phyloP scores from a whole-genome alignment of 176 grass and related monocot genomes.

The Thinopyrum elongatum region DNA sequence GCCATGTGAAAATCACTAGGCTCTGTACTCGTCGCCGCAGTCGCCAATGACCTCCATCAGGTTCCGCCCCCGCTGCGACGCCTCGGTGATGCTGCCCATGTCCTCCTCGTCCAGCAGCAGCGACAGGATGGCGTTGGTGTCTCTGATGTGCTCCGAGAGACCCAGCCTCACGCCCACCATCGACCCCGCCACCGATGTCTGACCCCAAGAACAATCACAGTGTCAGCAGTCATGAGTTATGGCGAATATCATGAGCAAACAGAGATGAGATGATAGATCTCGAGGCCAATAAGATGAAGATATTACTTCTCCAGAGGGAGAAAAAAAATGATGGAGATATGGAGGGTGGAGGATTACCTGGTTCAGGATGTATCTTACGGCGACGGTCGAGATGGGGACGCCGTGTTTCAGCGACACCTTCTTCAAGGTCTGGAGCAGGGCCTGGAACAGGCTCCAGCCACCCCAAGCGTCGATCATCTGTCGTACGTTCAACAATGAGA shows the following conservation, averaged over 20 bases:
- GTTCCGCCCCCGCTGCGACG: conserved; percentile 62
- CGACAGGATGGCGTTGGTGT: conserved; percentile 69
- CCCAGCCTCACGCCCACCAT: conserved; percentile 94
- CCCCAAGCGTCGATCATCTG: conserved; percentile 97
- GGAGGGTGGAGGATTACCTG: conserved; percentile 44
- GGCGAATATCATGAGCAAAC: background rate
- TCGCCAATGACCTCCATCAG: conserved; percentile 77
- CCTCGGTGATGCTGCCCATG: conserved; percentile 63
- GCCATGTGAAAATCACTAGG: conserved; percentile 22
- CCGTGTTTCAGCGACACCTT: conserved; percentile 92
- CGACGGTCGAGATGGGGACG: conserved; percentile 72
- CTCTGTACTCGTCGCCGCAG: conserved; percentile 90
- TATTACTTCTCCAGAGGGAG: background rate
- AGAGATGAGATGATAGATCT: background rate
- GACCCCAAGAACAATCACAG: background rate
- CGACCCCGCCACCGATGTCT: conserved; percentile 85
- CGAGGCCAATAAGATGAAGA: background rate
- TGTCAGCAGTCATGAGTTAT: background rate
- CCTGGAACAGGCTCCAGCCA: conserved; percentile 89
- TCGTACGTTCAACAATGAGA: conserved; percentile 12
- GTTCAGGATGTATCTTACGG: conserved; percentile 87
- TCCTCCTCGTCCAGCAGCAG: conserved; percentile 88
- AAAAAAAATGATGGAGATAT: background rate
- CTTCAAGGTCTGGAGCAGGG: conserved; percentile 79
- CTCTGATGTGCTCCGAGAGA: conserved; percentile 77